A percentile compares a stretch with the other conserved stretches of the same genome.
Conservation (phyloP, 805 yeast genomes). For the Saturnispora mendoncae region DNA sequence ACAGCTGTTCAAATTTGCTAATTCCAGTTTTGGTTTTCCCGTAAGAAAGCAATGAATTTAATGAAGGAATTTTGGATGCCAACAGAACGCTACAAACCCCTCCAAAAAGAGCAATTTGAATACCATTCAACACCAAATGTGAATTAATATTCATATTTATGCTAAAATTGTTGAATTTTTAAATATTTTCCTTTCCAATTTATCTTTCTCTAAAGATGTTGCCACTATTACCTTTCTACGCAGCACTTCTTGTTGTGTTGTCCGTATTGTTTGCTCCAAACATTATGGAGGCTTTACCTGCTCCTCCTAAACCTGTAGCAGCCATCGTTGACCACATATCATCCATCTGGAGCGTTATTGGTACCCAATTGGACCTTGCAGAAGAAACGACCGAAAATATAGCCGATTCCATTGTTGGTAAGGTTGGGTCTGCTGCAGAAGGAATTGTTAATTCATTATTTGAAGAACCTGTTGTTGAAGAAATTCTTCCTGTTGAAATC, state of each 20-base stretch:
- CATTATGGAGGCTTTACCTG: slow-evolving; percentile 1
- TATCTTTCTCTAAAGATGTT: slow-evolving; percentile 4
- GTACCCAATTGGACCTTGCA: not conserved
- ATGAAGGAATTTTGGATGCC: slow-evolving; percentile 8
- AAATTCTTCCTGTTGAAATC: not conserved
- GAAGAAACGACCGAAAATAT: slow-evolving; percentile 2
- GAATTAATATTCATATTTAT: not conserved
- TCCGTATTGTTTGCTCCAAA: slow-evolving; percentile 10
- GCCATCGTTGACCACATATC: not conserved
- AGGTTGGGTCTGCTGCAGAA: not conserved
- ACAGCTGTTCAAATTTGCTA: slow-evolving; percentile 14
- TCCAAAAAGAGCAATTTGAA: not conserved
- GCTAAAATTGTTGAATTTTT: too few relatives aligned
- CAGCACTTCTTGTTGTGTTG: slow-evolving; percentile 7
- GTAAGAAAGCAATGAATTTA: slow-evolving; percentile 12
- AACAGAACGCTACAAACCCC: slow-evolving; percentile 10
- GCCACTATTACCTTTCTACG: slow-evolving; percentile 11
- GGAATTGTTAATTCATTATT: slow-evolving; percentile 2
- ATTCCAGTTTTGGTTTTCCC: slow-evolving; percentile 14
- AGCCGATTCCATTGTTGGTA: slow-evolving; percentile 1
- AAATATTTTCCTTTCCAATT: not conserved
- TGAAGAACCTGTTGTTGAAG: slow-evolving; percentile 4
- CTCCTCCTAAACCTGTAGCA: slow-evolving; percentile 3
- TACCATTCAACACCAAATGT: not conserved
- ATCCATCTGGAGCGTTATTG: not conserved